Percentiles rank a stretch among this genome's conserved stretches.
These are phyloP conservation scores for Phytophthora podocarpi DNA, from an alignment of 352 stramenopile genomes.

Conservation along the genomic window DNA sequence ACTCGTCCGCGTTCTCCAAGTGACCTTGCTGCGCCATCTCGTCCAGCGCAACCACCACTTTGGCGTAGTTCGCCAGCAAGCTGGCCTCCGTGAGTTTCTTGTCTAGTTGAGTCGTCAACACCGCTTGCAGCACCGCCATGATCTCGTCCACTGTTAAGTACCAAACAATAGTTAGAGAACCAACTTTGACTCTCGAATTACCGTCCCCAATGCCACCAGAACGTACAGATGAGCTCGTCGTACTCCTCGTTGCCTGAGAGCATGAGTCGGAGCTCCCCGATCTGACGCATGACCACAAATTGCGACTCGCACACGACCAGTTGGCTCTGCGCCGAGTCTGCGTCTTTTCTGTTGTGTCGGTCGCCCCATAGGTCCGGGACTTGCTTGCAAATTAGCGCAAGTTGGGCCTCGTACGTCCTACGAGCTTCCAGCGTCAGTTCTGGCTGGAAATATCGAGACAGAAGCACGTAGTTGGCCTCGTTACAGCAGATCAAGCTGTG, in stretches of 20 bases:
- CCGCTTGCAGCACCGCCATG: slow-evolving; percentile 49
- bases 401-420: slow-evolving; percentile 52
- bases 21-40: slow-evolving; percentile 73
- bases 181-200: not conserved
- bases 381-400: slow-evolving; percentile 52
- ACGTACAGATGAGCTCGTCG: slow-evolving; percentile 76
- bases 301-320: slow-evolving; percentile 60
- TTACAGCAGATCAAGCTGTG: slow-evolving; percentile 74
- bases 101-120: slow-evolving; percentile 63
- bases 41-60: slow-evolving; percentile 68
- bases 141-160: slow-evolving; percentile 57
- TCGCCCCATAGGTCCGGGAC: slow-evolving; percentile 39
- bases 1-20: slow-evolving; percentile 55
- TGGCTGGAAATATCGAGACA: slow-evolving; percentile 70
- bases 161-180: slow-evolving; percentile 2
- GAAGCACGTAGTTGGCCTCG: slow-evolving; percentile 68
- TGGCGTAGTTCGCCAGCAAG: slow-evolving; percentile 63
- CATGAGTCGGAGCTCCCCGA: slow-evolving; percentile 67
- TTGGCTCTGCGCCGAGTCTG: slow-evolving; percentile 30
- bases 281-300: slow-evolving; percentile 59
- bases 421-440: slow-evolving; percentile 48
- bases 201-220: not conserved
- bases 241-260: slow-evolving; percentile 69
- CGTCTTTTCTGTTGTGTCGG: slow-evolving; percentile 21
- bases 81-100: slow-evolving; percentile 72